Percentiles rank a stretch among this genome's conserved stretches.
phyloP scores from a whole-genome alignment of 2,329 filamentous ascomycete species.

The Didymella pomorum region DNA sequence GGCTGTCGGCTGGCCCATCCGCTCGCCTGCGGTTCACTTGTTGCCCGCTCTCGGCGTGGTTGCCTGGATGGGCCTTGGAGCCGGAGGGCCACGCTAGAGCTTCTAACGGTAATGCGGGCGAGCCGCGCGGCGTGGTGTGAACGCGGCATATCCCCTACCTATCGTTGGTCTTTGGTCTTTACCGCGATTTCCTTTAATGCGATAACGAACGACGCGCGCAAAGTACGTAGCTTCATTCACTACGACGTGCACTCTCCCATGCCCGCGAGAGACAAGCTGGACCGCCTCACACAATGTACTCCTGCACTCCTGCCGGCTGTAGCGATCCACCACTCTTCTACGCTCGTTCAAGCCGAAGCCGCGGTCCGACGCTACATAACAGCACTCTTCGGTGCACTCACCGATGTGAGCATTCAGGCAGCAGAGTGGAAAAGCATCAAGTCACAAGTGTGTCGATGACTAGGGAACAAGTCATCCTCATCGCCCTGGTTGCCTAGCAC shows the following conservation, averaged over 20 bases:
- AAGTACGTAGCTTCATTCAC: background rate
- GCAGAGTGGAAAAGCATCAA: background rate
- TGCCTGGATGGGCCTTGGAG: background rate
- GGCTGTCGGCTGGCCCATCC: background rate
- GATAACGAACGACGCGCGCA: background rate
- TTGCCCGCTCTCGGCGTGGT: background rate
- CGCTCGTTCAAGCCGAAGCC: background rate
- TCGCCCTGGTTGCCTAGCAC: background rate
- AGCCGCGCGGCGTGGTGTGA: background rate
- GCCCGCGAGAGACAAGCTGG: background rate
- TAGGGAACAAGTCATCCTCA: background rate
- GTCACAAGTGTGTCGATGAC: background rate
- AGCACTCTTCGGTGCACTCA: background rate
- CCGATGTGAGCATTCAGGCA: background rate
- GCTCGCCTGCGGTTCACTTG: background rate
- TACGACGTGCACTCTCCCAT: background rate
- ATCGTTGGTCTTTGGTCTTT: background rate
- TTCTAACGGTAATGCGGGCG: background rate
- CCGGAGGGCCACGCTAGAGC: background rate
- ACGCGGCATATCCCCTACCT: background rate
- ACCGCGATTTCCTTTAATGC: background rate
- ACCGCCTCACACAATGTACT: background rate
- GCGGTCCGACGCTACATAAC: background rate
- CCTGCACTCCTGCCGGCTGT: background rate
- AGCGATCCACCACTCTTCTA: background rate